Percentiles rank a stretch among this genome's conserved stretches.
Conservation (phyloP, 129 eudicot genomes). For the Lonicera japonica region DNA sequence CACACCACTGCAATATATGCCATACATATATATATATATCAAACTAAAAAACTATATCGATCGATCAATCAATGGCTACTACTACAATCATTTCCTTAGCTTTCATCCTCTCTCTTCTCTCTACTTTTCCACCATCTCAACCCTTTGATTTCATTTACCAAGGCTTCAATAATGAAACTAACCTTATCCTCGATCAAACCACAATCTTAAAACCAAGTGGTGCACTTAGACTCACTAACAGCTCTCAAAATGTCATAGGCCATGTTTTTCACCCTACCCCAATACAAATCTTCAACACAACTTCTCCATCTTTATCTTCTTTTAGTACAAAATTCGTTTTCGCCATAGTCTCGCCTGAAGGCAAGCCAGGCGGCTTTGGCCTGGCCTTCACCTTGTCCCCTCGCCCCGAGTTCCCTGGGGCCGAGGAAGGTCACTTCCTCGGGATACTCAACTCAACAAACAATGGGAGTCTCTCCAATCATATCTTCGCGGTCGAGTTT, state of each 20-base stretch:
- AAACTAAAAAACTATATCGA: too few relatives aligned
- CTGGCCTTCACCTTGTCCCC: conserved; percentile 34
- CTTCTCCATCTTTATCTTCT: conserved; percentile 12
- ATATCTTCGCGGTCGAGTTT: conserved; percentile 33
- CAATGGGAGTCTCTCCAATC: conserved; percentile 9
- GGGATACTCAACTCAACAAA: conserved; percentile 20
- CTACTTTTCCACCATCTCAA: not conserved
- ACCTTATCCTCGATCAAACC: not conserved
- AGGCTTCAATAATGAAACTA: not conserved
- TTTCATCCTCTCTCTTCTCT: not conserved
- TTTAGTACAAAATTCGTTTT: conserved; percentile 29
- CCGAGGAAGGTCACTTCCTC: conserved; percentile 15
- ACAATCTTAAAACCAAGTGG: conserved; percentile 7
- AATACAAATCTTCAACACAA: not conserved
- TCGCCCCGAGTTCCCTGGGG: conserved; percentile 4
- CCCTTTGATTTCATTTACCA: not conserved
- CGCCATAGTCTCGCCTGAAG: conserved; percentile 9
- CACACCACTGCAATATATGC: too few relatives aligned
- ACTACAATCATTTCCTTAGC: not conserved
- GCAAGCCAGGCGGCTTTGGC: conserved; percentile 27
- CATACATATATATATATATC: too few relatives aligned
- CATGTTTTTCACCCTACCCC: conserved; percentile 23
- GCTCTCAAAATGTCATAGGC: conserved; percentile 17
- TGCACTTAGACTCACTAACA: conserved; percentile 27
- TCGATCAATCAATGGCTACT: too few relatives aligned